These are phyloP conservation scores for Pythium phragmiticola DNA, from an alignment of 352 stramenopile species.

Conservation along the genomic window DNA sequence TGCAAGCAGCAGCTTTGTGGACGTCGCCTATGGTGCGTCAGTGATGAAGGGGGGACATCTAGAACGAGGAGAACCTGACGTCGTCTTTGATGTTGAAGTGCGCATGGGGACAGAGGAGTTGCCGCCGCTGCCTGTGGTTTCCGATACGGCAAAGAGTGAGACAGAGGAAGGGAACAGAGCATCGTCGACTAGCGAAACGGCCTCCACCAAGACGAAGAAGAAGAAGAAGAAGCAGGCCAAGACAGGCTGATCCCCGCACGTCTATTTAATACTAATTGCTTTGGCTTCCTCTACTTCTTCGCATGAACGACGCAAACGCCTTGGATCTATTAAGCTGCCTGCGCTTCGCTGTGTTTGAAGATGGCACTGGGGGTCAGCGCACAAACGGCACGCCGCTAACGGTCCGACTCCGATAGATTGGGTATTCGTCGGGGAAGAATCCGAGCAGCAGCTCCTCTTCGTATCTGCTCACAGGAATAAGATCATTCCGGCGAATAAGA, in stretches of 20 bases:
- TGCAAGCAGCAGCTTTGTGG: slow-evolving; percentile 40
- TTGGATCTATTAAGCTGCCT: no score
- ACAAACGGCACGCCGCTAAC: slow-evolving; percentile 94
- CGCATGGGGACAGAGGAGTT: slow-evolving; percentile 35
- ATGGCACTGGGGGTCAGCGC: slow-evolving; percentile 1
- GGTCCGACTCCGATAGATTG: slow-evolving; percentile 82
- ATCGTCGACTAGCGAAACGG: slow-evolving; percentile 7
- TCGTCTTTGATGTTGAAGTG: slow-evolving; percentile 11
- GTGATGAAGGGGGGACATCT: slow-evolving; percentile 3
- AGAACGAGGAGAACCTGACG: neutral
- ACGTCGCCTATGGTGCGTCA: slow-evolving; percentile 47
- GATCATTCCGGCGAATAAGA: neutral
- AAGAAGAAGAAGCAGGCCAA: slow-evolving; percentile 41
- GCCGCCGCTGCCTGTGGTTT: slow-evolving; percentile 23
- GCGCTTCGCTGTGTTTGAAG: no score
- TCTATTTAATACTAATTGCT: neutral
- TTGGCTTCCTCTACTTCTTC: no score
- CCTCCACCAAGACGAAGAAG: slow-evolving; percentile 36
- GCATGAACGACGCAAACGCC: no score
- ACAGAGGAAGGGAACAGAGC: neutral
- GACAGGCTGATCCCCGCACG: neutral
- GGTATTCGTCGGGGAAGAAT: slow-evolving; percentile 94
- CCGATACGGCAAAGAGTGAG: neutral
- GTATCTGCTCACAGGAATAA: slow-evolving; percentile 44
- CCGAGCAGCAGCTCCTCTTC: slow-evolving; percentile 90